Evolutionary conservation across 1,284 basidiomycete species (phyloP).

Genomic region (Malassezia cuniculi): DNA sequence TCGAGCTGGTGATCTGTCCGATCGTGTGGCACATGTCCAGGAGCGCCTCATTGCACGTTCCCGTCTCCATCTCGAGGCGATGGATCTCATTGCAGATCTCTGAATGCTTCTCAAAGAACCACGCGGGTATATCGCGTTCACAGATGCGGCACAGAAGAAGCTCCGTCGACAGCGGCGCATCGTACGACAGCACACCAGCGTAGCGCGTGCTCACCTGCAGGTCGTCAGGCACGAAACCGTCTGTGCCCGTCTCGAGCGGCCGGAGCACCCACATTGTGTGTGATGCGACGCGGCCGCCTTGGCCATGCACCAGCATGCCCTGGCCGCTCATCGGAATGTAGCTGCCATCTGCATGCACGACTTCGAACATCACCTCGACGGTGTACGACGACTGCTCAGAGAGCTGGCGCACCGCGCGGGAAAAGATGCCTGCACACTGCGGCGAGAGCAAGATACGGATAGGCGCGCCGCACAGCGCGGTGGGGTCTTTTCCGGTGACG

Average conservation of each 20-base stretch:
- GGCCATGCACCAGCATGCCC: slow-evolving; percentile 94
- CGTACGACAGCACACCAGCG: slow-evolving; percentile 17
- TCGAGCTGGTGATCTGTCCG: slow-evolving; percentile 23
- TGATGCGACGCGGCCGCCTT: slow-evolving; percentile 67
- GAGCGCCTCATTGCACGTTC: slow-evolving; percentile 83
- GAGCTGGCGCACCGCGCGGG: slow-evolving; percentile 70
- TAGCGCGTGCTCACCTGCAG: slow-evolving; percentile 1
- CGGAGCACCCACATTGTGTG: slow-evolving; percentile 97
- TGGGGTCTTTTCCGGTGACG: slow-evolving; percentile 72
- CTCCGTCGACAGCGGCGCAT: slow-evolving; percentile 48
- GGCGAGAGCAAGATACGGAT: slow-evolving; percentile 72
- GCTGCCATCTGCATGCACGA: slow-evolving; percentile 44
- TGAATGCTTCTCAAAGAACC: slow-evolving; percentile 99
- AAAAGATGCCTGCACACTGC: slow-evolving; percentile 72
- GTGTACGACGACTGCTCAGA: slow-evolving; percentile 86
- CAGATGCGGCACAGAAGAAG: slow-evolving; percentile 96
- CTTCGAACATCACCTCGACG: slow-evolving; percentile 72
- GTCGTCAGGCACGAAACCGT: background rate
- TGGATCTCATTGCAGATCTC: slow-evolving; percentile 97
- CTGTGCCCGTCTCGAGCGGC: background rate
- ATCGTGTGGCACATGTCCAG: slow-evolving; percentile 67
- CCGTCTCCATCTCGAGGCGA: slow-evolving; percentile 85
- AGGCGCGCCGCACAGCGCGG: slow-evolving; percentile 63
- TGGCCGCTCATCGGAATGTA: slow-evolving; percentile 76
- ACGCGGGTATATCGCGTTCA: slow-evolving; percentile 87